Conservation (phyloP, 257 asterid species). For the Ilex aquifolium region DNA sequence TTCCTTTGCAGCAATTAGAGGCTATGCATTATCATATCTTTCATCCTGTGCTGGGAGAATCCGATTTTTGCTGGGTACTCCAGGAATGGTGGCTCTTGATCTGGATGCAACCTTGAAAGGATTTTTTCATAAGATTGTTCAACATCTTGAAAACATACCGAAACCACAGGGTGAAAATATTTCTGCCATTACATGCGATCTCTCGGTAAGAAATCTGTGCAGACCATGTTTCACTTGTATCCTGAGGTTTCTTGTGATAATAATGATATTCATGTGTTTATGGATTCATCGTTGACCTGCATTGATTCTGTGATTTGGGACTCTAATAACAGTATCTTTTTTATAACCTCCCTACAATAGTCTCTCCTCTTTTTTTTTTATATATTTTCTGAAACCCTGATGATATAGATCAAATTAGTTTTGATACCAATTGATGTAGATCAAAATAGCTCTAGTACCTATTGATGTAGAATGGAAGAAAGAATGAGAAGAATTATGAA, state of each 20-base stretch:
- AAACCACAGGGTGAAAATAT: constrained; percentile 93
- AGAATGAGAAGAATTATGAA: too few relatives aligned
- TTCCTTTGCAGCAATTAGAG: constrained; percentile 76
- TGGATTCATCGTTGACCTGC: neutral
- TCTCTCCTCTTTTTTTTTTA: too few relatives aligned
- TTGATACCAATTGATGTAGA: too few relatives aligned
- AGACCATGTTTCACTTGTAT: neutral
- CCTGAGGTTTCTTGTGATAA: too few relatives aligned
- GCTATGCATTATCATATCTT: constrained; percentile 92
- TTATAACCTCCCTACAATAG: too few relatives aligned
- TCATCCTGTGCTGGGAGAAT: constrained; percentile 97
- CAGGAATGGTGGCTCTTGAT: constrained; percentile 99
- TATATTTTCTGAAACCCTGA: too few relatives aligned
- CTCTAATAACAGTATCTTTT: too few relatives aligned
- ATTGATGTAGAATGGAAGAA: too few relatives aligned
- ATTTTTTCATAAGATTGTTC: constrained; percentile 82
- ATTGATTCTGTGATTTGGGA: neutral
- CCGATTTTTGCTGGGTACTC: constrained; percentile 93
- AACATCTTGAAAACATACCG: constrained; percentile 90
- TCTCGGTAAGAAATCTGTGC: constrained; percentile 64
- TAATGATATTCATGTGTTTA: neutral
- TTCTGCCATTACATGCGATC: constrained; percentile 79
- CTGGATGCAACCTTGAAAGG: constrained; percentile 85
- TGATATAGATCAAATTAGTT: too few relatives aligned
- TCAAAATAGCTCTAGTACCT: too few relatives aligned